Base-by-base conservation (phyloP, 495 filamentous ascomycete species). In the Ramalina peruviana region DNA sequence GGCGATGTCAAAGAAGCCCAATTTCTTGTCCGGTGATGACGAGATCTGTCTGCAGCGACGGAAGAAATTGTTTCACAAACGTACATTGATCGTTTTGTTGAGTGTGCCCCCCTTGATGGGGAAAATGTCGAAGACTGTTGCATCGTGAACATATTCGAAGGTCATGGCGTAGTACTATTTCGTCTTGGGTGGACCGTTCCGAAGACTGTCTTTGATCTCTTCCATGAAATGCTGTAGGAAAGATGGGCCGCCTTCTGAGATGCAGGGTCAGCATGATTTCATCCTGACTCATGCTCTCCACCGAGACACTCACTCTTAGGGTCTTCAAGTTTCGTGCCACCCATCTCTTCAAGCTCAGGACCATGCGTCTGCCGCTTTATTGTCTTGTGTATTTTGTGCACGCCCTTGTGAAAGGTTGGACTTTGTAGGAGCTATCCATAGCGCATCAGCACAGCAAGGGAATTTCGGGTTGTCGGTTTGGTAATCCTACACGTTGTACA, bases 161-260 rank as follows among this genome's bases (percentile, higher is more conserved):
- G 3, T 33, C 4, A 13, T 13, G 9, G 7, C 33, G 46, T 38
- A 9, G 7, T 40, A 45, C 67, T 54, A 66, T 26, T 60, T 54
- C 52, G 68, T 70, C 46, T 67, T 60, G 43, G 63, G 56, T 30
- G 67, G 65, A 27, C 67, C 68, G 12, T 69, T 70, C 50, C 73
- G 69, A 36, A 78, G 61, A 49, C 78, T 74, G 41, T 80, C 68
- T 56, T 73, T 74, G 44, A 82, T 63, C 56, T 82, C 78, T 50
- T 82, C 76, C 48, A 69, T 65, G 60, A 78, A 82, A 50, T 74
- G 69, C 27, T 67, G 51, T 10, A 78, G 19, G 55, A 82, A 83
- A 42, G 67, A 55, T 60, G 68, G 45, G 60, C 13, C 39, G 58
- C 56, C 48, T 54, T 59, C 66, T 61, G 44, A 13, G 51, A 49